Evolutionary conservation across 2,329 filamentous ascomycete species (phyloP), one percentile per base, ranked within the genome.

Genomic region (Capronia americana): DNA sequence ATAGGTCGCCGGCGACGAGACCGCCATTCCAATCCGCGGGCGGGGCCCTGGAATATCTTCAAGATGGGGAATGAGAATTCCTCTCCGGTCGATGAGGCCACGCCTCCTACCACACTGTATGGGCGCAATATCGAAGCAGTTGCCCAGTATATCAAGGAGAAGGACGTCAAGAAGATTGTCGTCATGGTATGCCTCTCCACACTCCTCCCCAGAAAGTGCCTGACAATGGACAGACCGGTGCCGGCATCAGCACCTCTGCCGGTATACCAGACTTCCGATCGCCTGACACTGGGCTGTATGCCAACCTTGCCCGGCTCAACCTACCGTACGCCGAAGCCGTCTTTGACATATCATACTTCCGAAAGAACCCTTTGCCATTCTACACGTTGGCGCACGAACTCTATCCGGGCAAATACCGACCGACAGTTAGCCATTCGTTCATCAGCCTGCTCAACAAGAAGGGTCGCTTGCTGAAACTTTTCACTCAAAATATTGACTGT

Each of bases 401-500:
- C 3, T 96, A 97, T 75, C 95, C 95, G 0, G 94, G 93, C 20
- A 90, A 90, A 73, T 97, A 91, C 80, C 85, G 89, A 62, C 95
- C 95, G 0, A 99, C 95, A 1, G 83, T 98, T 62, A 91, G 93
- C 1, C 95, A 99, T 79, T 90, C 87, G 41, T 99, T 99, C 79
- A 89, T 99, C 73, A 85, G 88, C 14, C 83, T 99, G 26, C 87
- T 98, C 17, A 86, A 93, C 64, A 83, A 88, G 67, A 97, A 96
- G 79, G 88, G 87, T 3, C 82, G 94, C 48, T 82, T 99, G 26
- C 82, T 90, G 71, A 95, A 93, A 82, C 86, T 95, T 61, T 99
- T 98, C 78, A 97, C 95, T 0, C 95, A 99, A 76, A 99, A 99
- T 75, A 98, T 99, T 72, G 95, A 99, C 80, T 97, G 93, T 74